Percentiles rank a stretch among this genome's conserved stretches.
Evolutionary conservation across 2,329 filamentous ascomycete genomes (phyloP).

Genomic region (Coniella lustricola): DNA sequence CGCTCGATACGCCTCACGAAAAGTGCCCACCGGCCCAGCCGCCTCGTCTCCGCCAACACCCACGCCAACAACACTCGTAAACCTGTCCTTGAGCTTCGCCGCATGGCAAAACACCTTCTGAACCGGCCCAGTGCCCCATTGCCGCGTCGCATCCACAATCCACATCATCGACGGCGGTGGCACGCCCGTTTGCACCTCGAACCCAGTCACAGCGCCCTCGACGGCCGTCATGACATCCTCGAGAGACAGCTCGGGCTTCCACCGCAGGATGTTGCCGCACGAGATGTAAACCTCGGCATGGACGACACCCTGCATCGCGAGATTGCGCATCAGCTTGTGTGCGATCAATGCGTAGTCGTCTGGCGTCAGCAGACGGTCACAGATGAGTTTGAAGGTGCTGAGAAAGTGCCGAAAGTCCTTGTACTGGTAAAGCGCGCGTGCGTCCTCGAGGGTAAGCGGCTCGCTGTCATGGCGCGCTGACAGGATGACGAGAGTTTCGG

Average conservation of each 20-base stretch:
- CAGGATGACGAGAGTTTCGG: constrained; percentile 15
- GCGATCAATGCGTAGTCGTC: constrained; percentile 15
- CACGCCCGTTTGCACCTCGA: not conserved
- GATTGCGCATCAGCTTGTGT: constrained; percentile 12
- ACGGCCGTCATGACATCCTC: constrained; percentile 15
- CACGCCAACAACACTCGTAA: constrained; percentile 15
- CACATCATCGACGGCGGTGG: constrained; percentile 10
- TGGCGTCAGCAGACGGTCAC: constrained; percentile 12
- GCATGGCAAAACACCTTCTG: constrained; percentile 12
- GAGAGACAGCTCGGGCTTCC: constrained; percentile 13
- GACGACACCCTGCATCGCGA: constrained; percentile 13
- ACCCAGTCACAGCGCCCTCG: constrained; percentile 5
- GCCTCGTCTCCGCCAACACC: constrained; percentile 16
- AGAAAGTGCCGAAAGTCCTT: constrained; percentile 15
- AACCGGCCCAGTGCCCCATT: constrained; percentile 11
- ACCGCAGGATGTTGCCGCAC: constrained; percentile 16
- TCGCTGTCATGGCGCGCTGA: constrained; percentile 14
- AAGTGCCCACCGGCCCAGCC: constrained; percentile 10
- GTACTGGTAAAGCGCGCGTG: constrained; percentile 15
- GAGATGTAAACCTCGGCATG: constrained; percentile 17
- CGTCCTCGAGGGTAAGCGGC: constrained; percentile 14
- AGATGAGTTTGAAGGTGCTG: constrained; percentile 13
- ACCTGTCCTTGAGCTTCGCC: constrained; percentile 7
- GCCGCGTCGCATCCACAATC: constrained; percentile 14
- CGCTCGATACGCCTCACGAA: constrained; percentile 14